Base-by-base conservation (phyloP, 139 green algal genomes). In the Astrephomene gubernaculifera region DNA sequence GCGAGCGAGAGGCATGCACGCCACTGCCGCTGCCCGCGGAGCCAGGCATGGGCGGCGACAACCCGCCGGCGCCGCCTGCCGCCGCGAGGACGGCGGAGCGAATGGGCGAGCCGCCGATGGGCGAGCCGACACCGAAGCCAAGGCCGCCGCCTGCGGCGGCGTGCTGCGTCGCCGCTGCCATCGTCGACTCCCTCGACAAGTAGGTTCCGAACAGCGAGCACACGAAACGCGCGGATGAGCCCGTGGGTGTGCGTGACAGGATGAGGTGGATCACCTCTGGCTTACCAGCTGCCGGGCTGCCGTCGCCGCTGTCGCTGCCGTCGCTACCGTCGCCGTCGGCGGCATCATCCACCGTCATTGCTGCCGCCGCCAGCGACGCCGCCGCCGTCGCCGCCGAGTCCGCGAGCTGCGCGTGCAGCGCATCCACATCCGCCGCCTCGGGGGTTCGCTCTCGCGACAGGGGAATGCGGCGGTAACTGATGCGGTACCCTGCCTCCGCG, bases 391-490 rank as follows among this genome's bases (percentile, higher is more conserved):
- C 79, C 27, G 63, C 52, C 27, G 44, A 10, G 8, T 78, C 64
- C 35, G 65, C 71, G 19, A 38, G 79, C 82, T 81, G 76, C 25
- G 25, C 24, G 63, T 94, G 86, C 75, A 98, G 88, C 29, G 91
- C 88, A 72, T 95, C 88, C 57, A 98, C 78, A 90, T 98, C 96
- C 0, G 78, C 75, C 2, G 95, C 89, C 76, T 94, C 89, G 17
- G 95, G 95, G 4, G 93, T 98, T 88, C 96, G 92, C 84, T 98
- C 94, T 12, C 96, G 90, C 5, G 95, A 98, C 41, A 98, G 90
- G 12, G 96, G 96, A 45, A 97, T 92, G 61, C 96, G 89, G 38
- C 89, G 78, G 91, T 98, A 98, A 17, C 78, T 82, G 2, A 97
- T 39, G 24, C 91, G 79, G 89, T 89, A 97, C 31, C 95, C 95